These are phyloP conservation scores for Thermoascus crustaceus DNA, from an alignment of 2,329 filamentous ascomycete species.

Conservation along the genomic window DNA sequence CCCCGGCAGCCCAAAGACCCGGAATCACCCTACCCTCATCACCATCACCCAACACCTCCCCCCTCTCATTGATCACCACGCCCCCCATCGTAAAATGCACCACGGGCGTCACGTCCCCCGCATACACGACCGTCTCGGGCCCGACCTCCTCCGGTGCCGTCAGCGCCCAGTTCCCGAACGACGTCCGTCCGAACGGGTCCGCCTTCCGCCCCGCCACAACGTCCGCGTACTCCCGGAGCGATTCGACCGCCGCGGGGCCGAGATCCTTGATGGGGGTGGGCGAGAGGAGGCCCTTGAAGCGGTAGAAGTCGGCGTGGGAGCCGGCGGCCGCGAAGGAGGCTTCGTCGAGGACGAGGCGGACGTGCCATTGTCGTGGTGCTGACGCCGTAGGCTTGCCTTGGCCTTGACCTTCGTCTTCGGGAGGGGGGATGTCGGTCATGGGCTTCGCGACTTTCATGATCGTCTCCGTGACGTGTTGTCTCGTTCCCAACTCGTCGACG, in stretches of 20 bases:
- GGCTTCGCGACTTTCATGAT: slow-evolving; percentile 38
- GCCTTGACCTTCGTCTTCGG: too few relatives aligned
- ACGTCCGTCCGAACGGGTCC: slow-evolving; percentile 42
- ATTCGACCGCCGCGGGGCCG: slow-evolving; percentile 28
- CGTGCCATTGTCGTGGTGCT: slow-evolving; percentile 51
- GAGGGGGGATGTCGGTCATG: slow-evolving; percentile 20
- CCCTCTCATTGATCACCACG: slow-evolving; percentile 47
- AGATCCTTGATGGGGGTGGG: slow-evolving; percentile 50
- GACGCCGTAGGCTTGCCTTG: too few relatives aligned
- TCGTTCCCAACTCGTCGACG: slow-evolving; percentile 54
- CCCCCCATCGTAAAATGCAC: slow-evolving; percentile 62
- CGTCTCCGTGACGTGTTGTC: slow-evolving; percentile 48
- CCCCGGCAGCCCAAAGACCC: slow-evolving; percentile 56
- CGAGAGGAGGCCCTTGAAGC: slow-evolving; percentile 53
- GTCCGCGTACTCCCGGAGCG: slow-evolving; percentile 44
- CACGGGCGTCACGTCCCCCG: slow-evolving; percentile 55
- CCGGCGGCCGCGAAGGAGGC: slow-evolving; percentile 46
- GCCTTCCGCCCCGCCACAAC: slow-evolving; percentile 32
- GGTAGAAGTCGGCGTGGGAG: slow-evolving; percentile 55
- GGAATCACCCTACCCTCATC: slow-evolving; percentile 38
- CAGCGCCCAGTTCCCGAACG: slow-evolving; percentile 51
- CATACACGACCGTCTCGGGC: slow-evolving; percentile 46
- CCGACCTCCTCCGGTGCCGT: slow-evolving; percentile 44
- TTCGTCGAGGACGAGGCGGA: slow-evolving; percentile 53
- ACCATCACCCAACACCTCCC: slow-evolving; percentile 41